These are phyloP conservation scores for Schizopora paradoxa DNA, from an alignment of 1,284 basidiomycete species.

Conservation along the genomic window DNA sequence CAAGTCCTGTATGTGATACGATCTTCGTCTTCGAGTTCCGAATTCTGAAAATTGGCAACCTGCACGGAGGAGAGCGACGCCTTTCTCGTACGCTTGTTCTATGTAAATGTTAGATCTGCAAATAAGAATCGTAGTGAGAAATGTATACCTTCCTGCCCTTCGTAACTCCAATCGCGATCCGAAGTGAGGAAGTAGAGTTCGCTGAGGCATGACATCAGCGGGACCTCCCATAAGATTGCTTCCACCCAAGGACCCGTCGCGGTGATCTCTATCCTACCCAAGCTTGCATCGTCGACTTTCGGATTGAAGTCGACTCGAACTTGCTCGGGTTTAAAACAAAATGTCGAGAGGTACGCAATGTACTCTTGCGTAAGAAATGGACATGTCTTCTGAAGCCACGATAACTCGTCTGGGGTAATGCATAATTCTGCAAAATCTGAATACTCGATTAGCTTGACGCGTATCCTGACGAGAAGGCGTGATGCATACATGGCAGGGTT, in stretches of 20 bases:
- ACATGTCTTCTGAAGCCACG: conserved; percentile 67
- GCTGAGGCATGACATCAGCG: conserved; percentile 85
- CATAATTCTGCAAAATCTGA: conserved; percentile 63
- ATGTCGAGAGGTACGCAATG: conserved; percentile 69
- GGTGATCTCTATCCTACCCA: conserved; percentile 72
- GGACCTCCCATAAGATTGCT: conserved; percentile 95
- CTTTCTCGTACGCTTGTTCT: conserved; percentile 70
- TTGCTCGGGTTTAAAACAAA: conserved; percentile 80
- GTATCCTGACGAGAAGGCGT: background rate
- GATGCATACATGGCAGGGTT: conserved; percentile 64
- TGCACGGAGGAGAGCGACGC: conserved; percentile 54
- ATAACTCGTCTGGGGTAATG: conserved; percentile 59
- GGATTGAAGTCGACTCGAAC: conserved; percentile 68
- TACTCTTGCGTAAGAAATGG: conserved; percentile 76
- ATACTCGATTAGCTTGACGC: background rate
- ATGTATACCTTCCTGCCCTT: conserved; percentile 66
- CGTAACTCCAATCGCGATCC: conserved; percentile 79
- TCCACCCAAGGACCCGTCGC: conserved; percentile 82
- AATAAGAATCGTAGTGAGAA: background rate
- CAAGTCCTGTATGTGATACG: conserved; percentile 74
- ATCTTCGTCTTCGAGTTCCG: conserved; percentile 85
- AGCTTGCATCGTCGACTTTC: conserved; percentile 39
- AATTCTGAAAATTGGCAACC: conserved; percentile 88
- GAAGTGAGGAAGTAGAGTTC: conserved; percentile 70
- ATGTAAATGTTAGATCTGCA: background rate